Evolutionary conservation across 176 grass and related monocot species (phyloP).

Genomic region (Rhynchospora tenuis): DNA sequence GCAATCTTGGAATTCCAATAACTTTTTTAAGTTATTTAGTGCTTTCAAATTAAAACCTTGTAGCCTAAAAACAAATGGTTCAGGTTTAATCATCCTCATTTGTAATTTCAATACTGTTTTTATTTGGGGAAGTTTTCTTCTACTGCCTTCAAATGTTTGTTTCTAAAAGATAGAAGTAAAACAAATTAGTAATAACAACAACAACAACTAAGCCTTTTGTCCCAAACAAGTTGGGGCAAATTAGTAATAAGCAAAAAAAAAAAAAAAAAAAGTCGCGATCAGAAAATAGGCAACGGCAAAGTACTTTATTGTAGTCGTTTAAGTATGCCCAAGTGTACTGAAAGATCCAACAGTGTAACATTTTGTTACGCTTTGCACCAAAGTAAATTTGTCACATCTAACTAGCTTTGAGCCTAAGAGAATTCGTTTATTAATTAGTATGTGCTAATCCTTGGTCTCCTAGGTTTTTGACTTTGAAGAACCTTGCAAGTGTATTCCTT

Average conservation of each 20-base stretch:
- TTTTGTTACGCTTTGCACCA: background rate
- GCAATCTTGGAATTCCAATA: background rate
- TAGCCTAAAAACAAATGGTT: background rate
- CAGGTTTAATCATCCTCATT: background rate
- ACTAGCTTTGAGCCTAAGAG: background rate
- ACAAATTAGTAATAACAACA: too few relatives aligned
- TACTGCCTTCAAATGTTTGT: background rate
- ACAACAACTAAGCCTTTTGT: too few relatives aligned
- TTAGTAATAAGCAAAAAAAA: background rate
- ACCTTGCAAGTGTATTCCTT: conserved; percentile 86
- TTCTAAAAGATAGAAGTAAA: background rate
- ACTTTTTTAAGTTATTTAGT: background rate
- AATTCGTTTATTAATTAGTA: background rate
- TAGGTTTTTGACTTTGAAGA: conserved; percentile 94
- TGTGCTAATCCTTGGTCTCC: background rate
- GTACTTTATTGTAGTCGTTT: background rate
- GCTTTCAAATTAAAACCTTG: background rate
- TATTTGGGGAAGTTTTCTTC: background rate
- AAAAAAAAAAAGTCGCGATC: background rate
- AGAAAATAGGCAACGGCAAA: background rate
- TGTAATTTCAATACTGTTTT: background rate
- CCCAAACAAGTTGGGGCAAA: too few relatives aligned
- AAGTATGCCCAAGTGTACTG: background rate
- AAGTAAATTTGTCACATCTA: background rate
- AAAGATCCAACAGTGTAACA: background rate